Evolutionary conservation across 2,329 filamentous ascomycete genomes (phyloP), one percentile per base, ranked within the genome.

Genomic region (Scleromitrula shiraiana): DNA sequence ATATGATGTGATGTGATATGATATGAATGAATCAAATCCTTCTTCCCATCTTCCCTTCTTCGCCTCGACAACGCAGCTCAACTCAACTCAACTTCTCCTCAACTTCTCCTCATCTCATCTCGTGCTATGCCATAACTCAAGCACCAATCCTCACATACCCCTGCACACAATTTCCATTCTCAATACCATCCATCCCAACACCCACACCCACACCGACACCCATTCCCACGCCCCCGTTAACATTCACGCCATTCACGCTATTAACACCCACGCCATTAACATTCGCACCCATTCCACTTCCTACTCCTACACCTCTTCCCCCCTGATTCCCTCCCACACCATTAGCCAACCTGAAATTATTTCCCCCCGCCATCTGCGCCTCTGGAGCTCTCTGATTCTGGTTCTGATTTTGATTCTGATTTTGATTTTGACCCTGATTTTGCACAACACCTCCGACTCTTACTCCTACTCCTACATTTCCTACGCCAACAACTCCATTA

Each of bases 131-230:
- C n/a, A n/a, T n/a, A n/a, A n/a, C 15, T 53, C 45, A 58, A 49
- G 57, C 58, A 22, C 57, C 56, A 32, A 60, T 60, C 32, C 57
- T 54, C 24, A 61, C 57, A 40, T 60, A 61, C 9, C 59, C 59
- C 20, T 51, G 48, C 19, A 52, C 37, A 50, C 52, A 27, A 51
- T 41, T 50, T 38, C 55, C 49, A 27, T 49, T 56, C 23, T 60
- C 56, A 19, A 57, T 32, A 4, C 55, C 57, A 15, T 56, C 56
- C 52, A 59, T 57, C 20, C 39, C 49, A 17, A 27, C 46, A 9
- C 41, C 39, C n/a, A 41, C 26, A n/a, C n/a, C n/a, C n/a, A n/a
- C n/a, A n/a, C n/a, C n/a, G n/a, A n/a, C n/a, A n/a, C n/a, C n/a
- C n/a, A n/a, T n/a, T n/a, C n/a, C 15, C 42, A 22, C 42, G 19